Percentiles rank a stretch among this genome's conserved stretches.
Conservation (phyloP, 2,329 filamentous ascomycete genomes). For the Colletotrichum trifolii region DNA sequence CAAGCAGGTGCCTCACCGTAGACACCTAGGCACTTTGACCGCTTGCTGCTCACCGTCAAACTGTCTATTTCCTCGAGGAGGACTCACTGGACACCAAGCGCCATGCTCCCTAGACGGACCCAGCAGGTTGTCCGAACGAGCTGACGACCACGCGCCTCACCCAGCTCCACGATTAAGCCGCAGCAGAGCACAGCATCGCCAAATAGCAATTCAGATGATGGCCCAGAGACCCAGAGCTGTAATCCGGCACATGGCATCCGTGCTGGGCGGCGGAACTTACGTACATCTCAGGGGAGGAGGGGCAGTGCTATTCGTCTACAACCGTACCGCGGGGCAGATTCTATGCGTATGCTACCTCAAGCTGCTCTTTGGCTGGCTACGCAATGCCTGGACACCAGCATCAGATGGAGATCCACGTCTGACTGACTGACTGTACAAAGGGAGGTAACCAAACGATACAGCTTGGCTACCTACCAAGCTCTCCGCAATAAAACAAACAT, state of each 20-base stretch:
- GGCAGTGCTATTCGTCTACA: constrained; percentile 24
- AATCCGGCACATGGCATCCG: constrained; percentile 17
- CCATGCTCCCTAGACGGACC: no score
- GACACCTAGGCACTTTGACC: no score
- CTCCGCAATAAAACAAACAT: constrained; percentile 18
- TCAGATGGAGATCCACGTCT: no score
- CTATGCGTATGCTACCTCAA: constrained; percentile 8
- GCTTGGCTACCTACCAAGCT: neutral
- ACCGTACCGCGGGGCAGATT: constrained; percentile 15
- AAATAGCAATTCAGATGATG: neutral
- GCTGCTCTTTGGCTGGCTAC: no score
- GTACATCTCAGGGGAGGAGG: constrained; percentile 19
- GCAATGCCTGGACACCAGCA: no score
- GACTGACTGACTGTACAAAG: no score
- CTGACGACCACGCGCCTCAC: constrained; percentile 32
- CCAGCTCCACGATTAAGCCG: constrained; percentile 23
- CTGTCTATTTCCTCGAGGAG: no score
- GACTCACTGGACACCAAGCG: no score
- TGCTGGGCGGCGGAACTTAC: constrained; percentile 8
- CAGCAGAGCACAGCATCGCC: neutral
- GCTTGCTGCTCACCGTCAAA: no score
- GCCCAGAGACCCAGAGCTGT: neutral
- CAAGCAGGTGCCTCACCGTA: no score
- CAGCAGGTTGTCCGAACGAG: neutral
- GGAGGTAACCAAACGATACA: neutral